Conservation (phyloP, 331 rosid genomes). For the Acacia concinna region DNA sequence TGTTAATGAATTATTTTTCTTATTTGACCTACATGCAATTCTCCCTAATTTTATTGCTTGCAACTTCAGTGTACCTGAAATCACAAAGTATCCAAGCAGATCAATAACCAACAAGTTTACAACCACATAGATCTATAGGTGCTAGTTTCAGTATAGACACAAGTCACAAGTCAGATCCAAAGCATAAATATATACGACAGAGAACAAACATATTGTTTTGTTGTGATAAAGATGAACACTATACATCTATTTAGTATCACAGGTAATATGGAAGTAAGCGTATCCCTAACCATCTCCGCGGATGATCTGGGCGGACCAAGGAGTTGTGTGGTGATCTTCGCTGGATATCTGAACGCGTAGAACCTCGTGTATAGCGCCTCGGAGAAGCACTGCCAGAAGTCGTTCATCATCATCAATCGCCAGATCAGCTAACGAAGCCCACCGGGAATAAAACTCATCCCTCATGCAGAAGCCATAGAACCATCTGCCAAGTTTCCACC, state of each 20-base stretch:
- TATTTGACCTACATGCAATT: too few relatives aligned
- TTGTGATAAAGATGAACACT: neutral
- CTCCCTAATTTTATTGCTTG: neutral
- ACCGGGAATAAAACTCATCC: slow-evolving; percentile 57
- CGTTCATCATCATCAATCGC: slow-evolving; percentile 42
- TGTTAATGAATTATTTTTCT: too few relatives aligned
- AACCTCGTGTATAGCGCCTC: slow-evolving; percentile 82
- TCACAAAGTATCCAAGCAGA: neutral
- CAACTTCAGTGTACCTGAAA: neutral
- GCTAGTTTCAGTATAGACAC: neutral
- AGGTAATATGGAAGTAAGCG: neutral
- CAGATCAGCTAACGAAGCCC: slow-evolving; percentile 54
- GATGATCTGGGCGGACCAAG: slow-evolving; percentile 47
- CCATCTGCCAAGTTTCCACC: slow-evolving; percentile 97
- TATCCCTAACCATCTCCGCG: slow-evolving; percentile 28
- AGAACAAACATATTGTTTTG: neutral
- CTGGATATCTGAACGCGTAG: slow-evolving; percentile 64
- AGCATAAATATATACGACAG: neutral
- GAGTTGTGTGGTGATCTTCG: slow-evolving; percentile 37
- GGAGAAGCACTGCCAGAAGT: slow-evolving; percentile 65
- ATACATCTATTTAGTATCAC: neutral
- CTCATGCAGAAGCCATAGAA: slow-evolving; percentile 70
- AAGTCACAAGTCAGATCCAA: neutral
- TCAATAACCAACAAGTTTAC: neutral
- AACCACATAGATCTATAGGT: neutral